Evolutionary conservation across 495 filamentous ascomycete species (phyloP).

Genomic region (Hypoxylon cercidicola): DNA sequence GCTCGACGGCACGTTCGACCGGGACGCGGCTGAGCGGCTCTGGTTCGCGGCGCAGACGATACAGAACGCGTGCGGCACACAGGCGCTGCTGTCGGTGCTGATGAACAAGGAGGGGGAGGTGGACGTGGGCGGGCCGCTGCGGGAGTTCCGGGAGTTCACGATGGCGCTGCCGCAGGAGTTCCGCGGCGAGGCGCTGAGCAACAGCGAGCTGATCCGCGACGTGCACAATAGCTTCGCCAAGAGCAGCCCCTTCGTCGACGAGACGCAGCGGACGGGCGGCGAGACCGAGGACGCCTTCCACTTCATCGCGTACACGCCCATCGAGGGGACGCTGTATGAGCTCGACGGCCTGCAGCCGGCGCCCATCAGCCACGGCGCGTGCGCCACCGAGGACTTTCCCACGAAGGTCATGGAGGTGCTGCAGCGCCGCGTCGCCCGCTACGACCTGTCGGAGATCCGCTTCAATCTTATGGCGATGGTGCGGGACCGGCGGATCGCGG

Average conservation of each 20-base stretch:
- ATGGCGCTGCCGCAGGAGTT: conserved; percentile 84
- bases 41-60: conserved; percentile 99
- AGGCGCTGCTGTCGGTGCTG: conserved; percentile 91
- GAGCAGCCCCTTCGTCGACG: conserved; percentile 89
- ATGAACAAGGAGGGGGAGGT: conserved; percentile 73
- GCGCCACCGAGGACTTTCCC: conserved; percentile 74
- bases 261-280: conserved; percentile 73
- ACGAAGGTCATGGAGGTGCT: conserved; percentile 87
- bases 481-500: conserved; percentile 77
- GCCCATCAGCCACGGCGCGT: conserved; percentile 87
- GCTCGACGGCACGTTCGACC: conserved; percentile 85
- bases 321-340: conserved; percentile 86
- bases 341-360: conserved; percentile 93
- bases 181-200: conserved; percentile 68
- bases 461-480: conserved; percentile 97
- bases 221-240: conserved; percentile 94
- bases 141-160: conserved; percentile 91
- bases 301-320: conserved; percentile 93
- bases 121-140: conserved; percentile 68
- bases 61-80: conserved; percentile 98
- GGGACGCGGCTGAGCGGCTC: conserved; percentile 67
- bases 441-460: conserved; percentile 86
- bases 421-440: conserved; percentile 82
- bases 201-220: conserved; percentile 83
- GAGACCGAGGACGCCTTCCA: conserved; percentile 88